Conservation (phyloP, 331 rosid genomes). For the Acacia concinna region DNA sequence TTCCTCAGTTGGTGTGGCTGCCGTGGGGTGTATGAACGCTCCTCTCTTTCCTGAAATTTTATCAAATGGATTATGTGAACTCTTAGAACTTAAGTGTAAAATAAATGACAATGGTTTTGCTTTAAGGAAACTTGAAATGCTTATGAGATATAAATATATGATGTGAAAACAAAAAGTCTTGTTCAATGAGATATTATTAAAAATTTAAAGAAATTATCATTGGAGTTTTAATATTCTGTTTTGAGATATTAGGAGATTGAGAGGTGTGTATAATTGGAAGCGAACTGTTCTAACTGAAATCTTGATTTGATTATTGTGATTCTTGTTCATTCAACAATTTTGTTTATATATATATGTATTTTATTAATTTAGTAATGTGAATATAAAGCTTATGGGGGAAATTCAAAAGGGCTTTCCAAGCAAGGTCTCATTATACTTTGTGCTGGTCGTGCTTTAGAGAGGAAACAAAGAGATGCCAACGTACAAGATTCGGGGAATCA, state of each 20-base stretch:
- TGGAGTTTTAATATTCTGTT: neutral
- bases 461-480: constrained; percentile 63
- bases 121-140: neutral
- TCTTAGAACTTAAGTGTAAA: neutral
- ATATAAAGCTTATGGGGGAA: neutral
- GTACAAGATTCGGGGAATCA: constrained; percentile 73
- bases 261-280: neutral
- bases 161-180: neutral
- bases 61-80: neutral
- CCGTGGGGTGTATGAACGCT: no score
- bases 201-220: no score
- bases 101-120: neutral
- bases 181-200: neutral
- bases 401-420: neutral
- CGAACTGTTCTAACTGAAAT: neutral
- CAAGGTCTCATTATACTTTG: neutral
- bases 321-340: neutral
- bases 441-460: neutral
- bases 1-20: no score
- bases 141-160: neutral
- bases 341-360: no score
- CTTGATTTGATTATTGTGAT: neutral
- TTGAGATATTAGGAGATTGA: neutral
- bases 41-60: neutral
- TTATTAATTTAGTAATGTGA: neutral